Base-by-base conservation (phyloP, 2,329 filamentous ascomycete species). In the Amauroascus verrucosus region DNA sequence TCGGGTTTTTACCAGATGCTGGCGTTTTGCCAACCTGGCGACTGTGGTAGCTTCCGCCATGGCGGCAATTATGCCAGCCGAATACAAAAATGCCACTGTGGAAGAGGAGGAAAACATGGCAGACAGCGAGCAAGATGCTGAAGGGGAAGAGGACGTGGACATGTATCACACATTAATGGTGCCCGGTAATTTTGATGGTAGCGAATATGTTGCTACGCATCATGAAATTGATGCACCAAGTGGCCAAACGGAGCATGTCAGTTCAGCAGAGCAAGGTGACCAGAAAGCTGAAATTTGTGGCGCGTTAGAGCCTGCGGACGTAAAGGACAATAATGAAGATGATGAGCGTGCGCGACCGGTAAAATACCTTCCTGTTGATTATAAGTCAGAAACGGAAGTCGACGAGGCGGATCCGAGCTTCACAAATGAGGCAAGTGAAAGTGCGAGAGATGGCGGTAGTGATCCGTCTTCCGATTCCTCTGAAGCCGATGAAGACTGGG, bases 381-480 rank as follows among this genome's bases (percentile, higher is more conserved):
- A 51, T 9, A 61, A 62, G 5, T 63, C 63, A 8, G 61, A 65
- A 8, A 75, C 72, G 56, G 73, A 67, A 16, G 65, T 65, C 56
- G 65, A 65, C 7, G 69, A 71, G 50, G 68, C 67, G 24, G 72
- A 73, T 54, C 69, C 69, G 16, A 70, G 68, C 2, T 75, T 75
- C 54, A 46, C 51, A 63, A 67, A 24, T 68, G 68, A 57, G 65
- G 66, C 28, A 65, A 63, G 44, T 59, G 62, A 49, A 65, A 71
- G 30, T 22, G 61, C 65, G 51, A 59, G 66, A 41, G 63, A 60
- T 38, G 66, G 65, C 26, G 75, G 70, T 50, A 81, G 77, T 33
- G 77, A 76, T 8, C 80, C 79, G 38, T 82, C 78, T 16, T 57
- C 56, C 35, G 45, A 46, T 16, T 79, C 74, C 26, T 80, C 72